phyloP scores from a whole-genome alignment of 345 rosid species.

The Eucalyptus coolabah region DNA sequence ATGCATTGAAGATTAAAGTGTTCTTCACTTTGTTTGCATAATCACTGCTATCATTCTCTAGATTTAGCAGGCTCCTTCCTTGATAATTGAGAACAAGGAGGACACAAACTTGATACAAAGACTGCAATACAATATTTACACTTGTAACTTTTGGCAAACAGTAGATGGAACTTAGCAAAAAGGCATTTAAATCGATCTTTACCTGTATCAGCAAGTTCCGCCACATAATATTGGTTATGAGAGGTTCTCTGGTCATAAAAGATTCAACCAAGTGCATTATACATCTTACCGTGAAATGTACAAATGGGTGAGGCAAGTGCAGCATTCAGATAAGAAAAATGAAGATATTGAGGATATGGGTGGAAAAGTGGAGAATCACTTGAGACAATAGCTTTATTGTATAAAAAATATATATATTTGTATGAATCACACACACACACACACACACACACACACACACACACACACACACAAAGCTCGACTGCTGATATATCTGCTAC shows the following conservation, averaged over 20 bases:
- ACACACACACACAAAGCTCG: neutral
- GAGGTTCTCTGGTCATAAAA: constrained; percentile 68
- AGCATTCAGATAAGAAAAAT: neutral
- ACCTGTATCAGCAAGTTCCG: constrained; percentile 91
- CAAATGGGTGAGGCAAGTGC: neutral
- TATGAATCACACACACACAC: neutral
- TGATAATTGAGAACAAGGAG: constrained; percentile 64
- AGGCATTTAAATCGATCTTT: neutral
- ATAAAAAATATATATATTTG: neutral
- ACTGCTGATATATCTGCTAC: neutral
- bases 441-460: neutral
- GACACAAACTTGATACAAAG: constrained; percentile 68
- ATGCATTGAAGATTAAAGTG: constrained; percentile 86
- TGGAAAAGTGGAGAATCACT: neutral
- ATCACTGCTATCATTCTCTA: constrained; percentile 11
- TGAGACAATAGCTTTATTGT: neutral
- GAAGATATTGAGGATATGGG: neutral
- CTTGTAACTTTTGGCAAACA: neutral
- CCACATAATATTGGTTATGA: constrained; percentile 96
- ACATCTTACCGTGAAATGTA: neutral
- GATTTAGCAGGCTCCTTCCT: constrained; percentile 47
- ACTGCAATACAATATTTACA: constrained; percentile 22
- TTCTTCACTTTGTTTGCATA: constrained; percentile 56
- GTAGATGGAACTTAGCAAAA: neutral
- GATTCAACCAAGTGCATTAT: neutral